Evolutionary conservation across 106 monocot genomes (phyloP), one percentile per base, ranked within the genome.

Genomic region (Dendrobium chrysotoxum): DNA sequence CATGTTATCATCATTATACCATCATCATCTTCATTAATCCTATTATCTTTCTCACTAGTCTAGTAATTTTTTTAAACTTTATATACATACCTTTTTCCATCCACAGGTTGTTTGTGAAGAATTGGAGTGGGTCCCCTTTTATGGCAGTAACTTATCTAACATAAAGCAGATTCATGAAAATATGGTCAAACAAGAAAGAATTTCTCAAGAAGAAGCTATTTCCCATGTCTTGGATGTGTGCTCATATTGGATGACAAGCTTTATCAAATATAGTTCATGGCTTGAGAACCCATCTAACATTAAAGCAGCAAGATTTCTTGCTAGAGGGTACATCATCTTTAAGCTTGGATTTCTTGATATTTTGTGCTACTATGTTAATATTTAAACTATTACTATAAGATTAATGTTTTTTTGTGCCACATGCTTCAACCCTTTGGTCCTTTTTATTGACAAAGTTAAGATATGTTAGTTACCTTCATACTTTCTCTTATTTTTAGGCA

Each of bases 121-220:
- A 84, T 84, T 99, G 65, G 93, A 99, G 72, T 99, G 99, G 99
- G 82, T 99, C 58, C 99, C 99, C 61, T 99, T 99, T 78, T 99
- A 99, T 85, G 83, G 68, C 41, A 82, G 68, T 75, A 82, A 86
- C 50, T 20, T 64, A 78, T 65, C 54, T 77, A 40, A 73, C 35
- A 28, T 30, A 39, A 86, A 87, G 21, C 77, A 83, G 81, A 46
- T 45, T 38, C 67, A 54, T 86, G 89, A 80, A 77, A 86, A 72
- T 77, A 90, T 84, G 75, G 80, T 31, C 72, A 87, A 78, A 79
- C 72, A 67, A 68, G 87, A 87, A 82, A 80, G 79, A 39, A 83
- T 84, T 75, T 67, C 86, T 57, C 66, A 80, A 44, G 72, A 20
- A 28, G 92, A 88, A 86, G 86, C 86, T 45, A 86, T 95, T 80